Evolutionary conservation across 768 basidiomycete species (phyloP).

Genomic region (Kwoniella heveanensis): DNA sequence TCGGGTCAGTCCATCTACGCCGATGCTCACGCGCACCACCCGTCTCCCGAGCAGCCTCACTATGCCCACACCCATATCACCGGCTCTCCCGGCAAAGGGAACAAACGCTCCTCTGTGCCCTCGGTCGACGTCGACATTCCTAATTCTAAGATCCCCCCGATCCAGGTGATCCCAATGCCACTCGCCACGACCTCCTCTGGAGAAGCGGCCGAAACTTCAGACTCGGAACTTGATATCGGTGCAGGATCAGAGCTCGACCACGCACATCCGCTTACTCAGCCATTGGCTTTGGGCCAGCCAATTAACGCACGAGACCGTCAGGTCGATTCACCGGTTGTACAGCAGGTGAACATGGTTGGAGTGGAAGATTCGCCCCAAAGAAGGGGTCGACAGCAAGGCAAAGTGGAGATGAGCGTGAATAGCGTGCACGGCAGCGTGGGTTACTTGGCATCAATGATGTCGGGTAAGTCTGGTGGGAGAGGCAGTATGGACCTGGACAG

Average conservation of each 20-base stretch:
- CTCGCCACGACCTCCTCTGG: neutral
- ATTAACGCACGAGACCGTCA: constrained; percentile 1
- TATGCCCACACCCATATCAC: neutral
- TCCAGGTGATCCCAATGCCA: neutral
- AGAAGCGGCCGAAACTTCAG: neutral
- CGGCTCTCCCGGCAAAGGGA: neutral
- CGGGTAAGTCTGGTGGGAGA: constrained; percentile 11
- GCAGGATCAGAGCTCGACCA: constrained; percentile 12
- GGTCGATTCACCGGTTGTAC: neutral
- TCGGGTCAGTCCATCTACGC: constrained; percentile 6
- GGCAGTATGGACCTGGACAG: neutral
- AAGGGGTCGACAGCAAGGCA: neutral
- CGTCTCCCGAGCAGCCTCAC: neutral
- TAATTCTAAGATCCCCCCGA: neutral
- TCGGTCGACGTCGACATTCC: neutral
- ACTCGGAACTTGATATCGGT: constrained; percentile 6
- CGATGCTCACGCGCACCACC: neutral
- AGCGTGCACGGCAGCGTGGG: constrained; percentile 18
- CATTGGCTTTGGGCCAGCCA: constrained; percentile 12
- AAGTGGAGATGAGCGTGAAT: constrained; percentile 17
- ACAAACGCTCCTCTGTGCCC: neutral
- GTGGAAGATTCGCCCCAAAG: neutral
- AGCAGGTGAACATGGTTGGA: neutral
- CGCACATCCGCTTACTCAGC: constrained; percentile 8
- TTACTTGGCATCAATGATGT: constrained; percentile 17